These are phyloP conservation scores for Acanthamoeba healyi DNA, from an alignment of 208 protist species.

Conservation along the genomic window DNA sequence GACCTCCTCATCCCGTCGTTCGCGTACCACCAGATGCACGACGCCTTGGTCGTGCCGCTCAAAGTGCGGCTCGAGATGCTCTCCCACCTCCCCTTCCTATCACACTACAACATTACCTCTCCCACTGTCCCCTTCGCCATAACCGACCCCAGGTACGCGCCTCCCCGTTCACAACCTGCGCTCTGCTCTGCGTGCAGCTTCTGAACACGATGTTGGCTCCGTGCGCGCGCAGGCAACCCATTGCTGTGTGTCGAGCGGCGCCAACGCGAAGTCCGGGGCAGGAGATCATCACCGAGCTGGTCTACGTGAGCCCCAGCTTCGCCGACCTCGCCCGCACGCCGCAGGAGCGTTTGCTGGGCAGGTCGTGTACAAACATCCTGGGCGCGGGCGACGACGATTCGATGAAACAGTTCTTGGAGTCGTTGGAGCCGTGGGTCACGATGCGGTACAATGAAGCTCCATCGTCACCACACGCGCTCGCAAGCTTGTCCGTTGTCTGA, in stretches of 20 bases:
- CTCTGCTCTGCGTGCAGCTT: background rate
- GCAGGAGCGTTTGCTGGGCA: background rate
- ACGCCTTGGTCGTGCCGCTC: background rate
- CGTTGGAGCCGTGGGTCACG: background rate
- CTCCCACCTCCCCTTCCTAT: background rate
- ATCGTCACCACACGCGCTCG: background rate
- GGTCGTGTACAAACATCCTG: background rate
- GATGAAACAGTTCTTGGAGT: background rate
- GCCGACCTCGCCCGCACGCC: background rate
- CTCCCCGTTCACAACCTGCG: background rate
- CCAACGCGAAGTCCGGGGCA: background rate
- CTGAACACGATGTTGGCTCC: background rate
- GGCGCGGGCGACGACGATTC: background rate
- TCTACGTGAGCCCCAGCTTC: background rate
- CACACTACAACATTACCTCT: constrained; percentile 20
- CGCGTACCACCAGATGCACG: background rate
- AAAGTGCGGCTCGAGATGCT: constrained; percentile 5
- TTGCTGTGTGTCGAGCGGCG: background rate
- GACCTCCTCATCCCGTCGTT: background rate
- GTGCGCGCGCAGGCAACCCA: background rate
- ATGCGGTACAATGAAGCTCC: background rate
- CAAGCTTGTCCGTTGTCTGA: background rate
- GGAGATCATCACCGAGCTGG: constrained; percentile 1
- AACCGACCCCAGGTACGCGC: background rate
- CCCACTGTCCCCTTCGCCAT: background rate